Evolutionary conservation across 176 grass and related monocot genomes (phyloP).

Genomic region (Alopecurus myosuroides): DNA sequence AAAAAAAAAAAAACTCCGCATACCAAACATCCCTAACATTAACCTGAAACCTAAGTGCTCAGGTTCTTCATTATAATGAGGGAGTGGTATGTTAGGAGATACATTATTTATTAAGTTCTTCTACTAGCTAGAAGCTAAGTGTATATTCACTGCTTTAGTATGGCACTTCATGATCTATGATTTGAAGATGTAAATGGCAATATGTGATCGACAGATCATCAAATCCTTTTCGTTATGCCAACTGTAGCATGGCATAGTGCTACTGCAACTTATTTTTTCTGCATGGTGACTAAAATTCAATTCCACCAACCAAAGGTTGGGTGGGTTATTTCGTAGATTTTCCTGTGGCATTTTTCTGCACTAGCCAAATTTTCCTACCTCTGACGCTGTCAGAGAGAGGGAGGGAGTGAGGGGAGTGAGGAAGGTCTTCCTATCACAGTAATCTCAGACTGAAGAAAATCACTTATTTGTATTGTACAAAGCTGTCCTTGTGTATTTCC

Average conservation of each 20-base stretch:
- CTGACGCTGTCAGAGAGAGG: no score
- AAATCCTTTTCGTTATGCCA: not conserved
- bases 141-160: not conserved
- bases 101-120: no score
- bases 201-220: not conserved
- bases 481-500: no score
- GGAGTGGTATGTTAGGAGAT: not conserved
- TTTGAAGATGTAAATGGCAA: not conserved
- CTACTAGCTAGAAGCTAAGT: not conserved
- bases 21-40: not conserved
- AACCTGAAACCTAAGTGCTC: not conserved
- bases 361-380: no score
- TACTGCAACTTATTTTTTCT: no score
- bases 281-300: not conserved
- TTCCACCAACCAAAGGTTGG: not conserved
- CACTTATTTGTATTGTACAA: no score
- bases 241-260: not conserved
- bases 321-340: not conserved
- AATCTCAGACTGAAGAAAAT: no score
- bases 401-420: no score
- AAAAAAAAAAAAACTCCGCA: not conserved
- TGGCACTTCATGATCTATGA: not conserved
- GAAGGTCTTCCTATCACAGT: no score
- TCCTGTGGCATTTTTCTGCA: not conserved
- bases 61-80: not conserved